Conservation (phyloP, 2,329 filamentous ascomycete genomes). For the Canariomyces notabilis region DNA sequence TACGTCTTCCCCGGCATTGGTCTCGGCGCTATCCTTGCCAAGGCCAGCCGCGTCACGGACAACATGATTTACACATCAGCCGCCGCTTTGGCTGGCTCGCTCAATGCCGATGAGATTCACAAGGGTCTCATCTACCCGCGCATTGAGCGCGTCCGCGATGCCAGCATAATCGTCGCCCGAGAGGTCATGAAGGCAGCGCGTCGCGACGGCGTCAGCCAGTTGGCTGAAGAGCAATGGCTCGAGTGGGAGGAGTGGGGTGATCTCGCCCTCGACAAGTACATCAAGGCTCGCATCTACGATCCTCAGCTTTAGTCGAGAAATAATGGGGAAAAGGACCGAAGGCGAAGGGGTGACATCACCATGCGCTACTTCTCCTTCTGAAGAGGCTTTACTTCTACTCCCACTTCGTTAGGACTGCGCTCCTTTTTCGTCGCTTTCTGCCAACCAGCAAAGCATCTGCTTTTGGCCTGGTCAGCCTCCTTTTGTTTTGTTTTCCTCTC, state of each 20-base stretch:
- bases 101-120: slow-evolving; percentile 76
- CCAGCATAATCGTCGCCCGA: slow-evolving; percentile 77
- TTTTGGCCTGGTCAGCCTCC: neutral
- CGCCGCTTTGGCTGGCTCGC: slow-evolving; percentile 68
- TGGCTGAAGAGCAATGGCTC: slow-evolving; percentile 64
- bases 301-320: slow-evolving; percentile 32
- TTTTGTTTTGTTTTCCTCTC: slow-evolving; percentile 4
- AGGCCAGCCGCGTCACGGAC: slow-evolving; percentile 81
- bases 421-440: neutral
- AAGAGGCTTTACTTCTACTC: neutral
- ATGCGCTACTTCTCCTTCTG: neutral
- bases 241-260: slow-evolving; percentile 70
- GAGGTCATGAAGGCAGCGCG: slow-evolving; percentile 93
- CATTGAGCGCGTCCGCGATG: slow-evolving; percentile 86
- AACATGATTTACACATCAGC: slow-evolving; percentile 97
- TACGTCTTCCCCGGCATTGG: slow-evolving; percentile 98
- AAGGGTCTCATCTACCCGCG: slow-evolving; percentile 85
- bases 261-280: slow-evolving; percentile 54
- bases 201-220: slow-evolving; percentile 66
- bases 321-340: neutral
- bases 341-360: neutral
- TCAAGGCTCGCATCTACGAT: slow-evolving; percentile 57
- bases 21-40: slow-evolving; percentile 85
- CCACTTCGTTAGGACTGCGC: neutral
- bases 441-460: neutral